Evolutionary conservation across 2,329 filamentous ascomycete genomes (phyloP).

Genomic region (Helminthosporium solani): DNA sequence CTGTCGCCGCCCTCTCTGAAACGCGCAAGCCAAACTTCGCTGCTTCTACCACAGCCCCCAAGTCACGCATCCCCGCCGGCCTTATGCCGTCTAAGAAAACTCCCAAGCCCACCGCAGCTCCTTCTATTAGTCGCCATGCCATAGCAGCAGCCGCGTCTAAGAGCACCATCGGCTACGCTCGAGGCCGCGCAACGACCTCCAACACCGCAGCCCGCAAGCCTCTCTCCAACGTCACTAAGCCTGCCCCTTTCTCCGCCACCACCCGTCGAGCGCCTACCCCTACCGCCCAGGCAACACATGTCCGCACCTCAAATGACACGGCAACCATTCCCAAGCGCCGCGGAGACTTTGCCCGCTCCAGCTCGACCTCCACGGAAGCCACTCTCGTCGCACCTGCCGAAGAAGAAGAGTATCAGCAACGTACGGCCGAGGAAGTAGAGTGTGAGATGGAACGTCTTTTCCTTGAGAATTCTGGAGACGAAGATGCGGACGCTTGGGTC

Average conservation of each 20-base stretch:
- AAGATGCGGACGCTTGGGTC: slow-evolving; percentile 35
- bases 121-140: slow-evolving; percentile 58
- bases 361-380: slow-evolving; percentile 33
- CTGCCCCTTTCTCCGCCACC: slow-evolving; percentile 26
- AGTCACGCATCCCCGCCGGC: slow-evolving; percentile 41
- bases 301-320: slow-evolving; percentile 13
- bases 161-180: slow-evolving; percentile 82
- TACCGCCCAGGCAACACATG: slow-evolving; percentile 16
- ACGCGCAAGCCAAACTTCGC: slow-evolving; percentile 39
- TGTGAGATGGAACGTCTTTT: slow-evolving; percentile 34
- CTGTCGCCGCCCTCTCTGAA: slow-evolving; percentile 46
- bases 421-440: slow-evolving; percentile 37
- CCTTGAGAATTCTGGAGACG: slow-evolving; percentile 28
- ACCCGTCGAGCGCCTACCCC: slow-evolving; percentile 21
- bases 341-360: slow-evolving; percentile 34
- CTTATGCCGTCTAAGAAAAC: slow-evolving; percentile 45
- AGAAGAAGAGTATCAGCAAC: slow-evolving; percentile 16
- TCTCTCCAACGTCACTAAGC: slow-evolving; percentile 39
- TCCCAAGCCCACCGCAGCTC: slow-evolving; percentile 42
- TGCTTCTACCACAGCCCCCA: slow-evolving; percentile 42
- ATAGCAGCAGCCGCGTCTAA: slow-evolving; percentile 68
- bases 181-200: slow-evolving; percentile 62
- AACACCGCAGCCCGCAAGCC: slow-evolving; percentile 41
- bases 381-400: slow-evolving; percentile 27
- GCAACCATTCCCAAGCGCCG: slow-evolving; percentile 12